These are phyloP conservation scores for Helicostylum pulchrum DNA, from an alignment of 192 early-diverging fungal genomes.

Conservation along the genomic window DNA sequence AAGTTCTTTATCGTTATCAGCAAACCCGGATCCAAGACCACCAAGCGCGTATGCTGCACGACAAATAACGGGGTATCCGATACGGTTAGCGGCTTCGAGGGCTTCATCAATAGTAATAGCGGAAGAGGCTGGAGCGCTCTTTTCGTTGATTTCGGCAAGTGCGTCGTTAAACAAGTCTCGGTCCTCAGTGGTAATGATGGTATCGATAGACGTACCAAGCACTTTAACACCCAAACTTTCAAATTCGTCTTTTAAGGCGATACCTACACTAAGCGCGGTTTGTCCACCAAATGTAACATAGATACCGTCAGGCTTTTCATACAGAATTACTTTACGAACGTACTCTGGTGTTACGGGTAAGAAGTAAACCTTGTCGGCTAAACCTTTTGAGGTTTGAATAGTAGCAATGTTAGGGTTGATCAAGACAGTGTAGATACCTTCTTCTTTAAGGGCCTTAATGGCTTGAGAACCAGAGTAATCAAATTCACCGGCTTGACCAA, in stretches of 20 bases:
- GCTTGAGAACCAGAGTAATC: constrained; percentile 97
- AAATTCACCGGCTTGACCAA: constrained; percentile 99
- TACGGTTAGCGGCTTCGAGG: constrained; percentile 74
- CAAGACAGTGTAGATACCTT: constrained; percentile 94
- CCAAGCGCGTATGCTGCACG: constrained; percentile 96
- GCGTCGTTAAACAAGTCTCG: constrained; percentile 89
- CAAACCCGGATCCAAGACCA: constrained; percentile 97
- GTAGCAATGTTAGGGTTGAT: constrained; percentile 99
- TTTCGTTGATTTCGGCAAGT: constrained; percentile 85
- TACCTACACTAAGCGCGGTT: constrained; percentile 96
- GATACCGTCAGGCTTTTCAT: constrained; percentile 97
- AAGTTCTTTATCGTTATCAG: constrained; percentile 83
- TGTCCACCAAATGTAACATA: constrained; percentile 99
- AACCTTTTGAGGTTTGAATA: constrained; percentile 95
- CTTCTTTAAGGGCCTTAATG: constrained; percentile 98
- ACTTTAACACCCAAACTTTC: constrained; percentile 85
- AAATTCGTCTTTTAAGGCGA: constrained; percentile 92
- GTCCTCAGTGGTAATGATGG: constrained; percentile 97
- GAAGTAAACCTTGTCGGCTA: constrained; percentile 98
- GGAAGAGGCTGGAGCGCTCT: constrained; percentile 85
- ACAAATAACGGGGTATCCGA: constrained; percentile 95
- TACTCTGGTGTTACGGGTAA: constrained; percentile 93
- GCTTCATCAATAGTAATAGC: constrained; percentile 85
- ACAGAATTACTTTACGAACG: constrained; percentile 91
- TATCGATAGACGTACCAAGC: constrained; percentile 91